A percentile compares a stretch with the other conserved stretches of the same genome.
These are phyloP conservation scores for Hypomyces rosellus DNA, from an alignment of 2,329 filamentous ascomycete species.

Conservation along the genomic window DNA sequence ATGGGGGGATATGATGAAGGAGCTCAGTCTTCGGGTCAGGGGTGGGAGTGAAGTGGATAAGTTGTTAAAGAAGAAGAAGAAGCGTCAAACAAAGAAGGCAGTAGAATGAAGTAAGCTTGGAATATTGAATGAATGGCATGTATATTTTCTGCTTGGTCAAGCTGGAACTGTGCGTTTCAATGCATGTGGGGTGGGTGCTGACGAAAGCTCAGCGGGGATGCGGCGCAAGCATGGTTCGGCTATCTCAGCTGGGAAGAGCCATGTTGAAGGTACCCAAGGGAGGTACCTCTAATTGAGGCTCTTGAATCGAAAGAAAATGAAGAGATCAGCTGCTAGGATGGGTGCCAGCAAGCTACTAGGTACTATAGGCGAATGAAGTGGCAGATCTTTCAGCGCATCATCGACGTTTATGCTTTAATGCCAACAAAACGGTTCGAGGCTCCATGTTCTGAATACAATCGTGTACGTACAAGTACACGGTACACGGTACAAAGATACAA, in stretches of 20 bases:
- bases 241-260: constrained; percentile 2
- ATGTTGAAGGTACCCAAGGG: background rate
- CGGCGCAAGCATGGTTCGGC: background rate
- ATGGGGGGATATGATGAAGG: constrained; percentile 78
- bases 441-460: too few relatives aligned
- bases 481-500: too few relatives aligned
- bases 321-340: too few relatives aligned
- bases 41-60: constrained; percentile 64
- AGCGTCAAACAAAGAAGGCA: constrained; percentile 23
- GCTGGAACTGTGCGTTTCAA: background rate
- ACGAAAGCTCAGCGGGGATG: constrained; percentile 2
- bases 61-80: constrained; percentile 57
- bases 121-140: background rate
- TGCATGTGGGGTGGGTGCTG: constrained; percentile 6
- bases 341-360: too few relatives aligned
- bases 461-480: too few relatives aligned
- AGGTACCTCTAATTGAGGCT: constrained; percentile 1
- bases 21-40: constrained; percentile 67
- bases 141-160: background rate
- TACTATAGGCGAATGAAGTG: too few relatives aligned
- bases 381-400: too few relatives aligned
- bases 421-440: too few relatives aligned
- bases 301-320: too few relatives aligned
- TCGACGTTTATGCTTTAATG: too few relatives aligned
- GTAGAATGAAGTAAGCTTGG: background rate